Evolutionary conservation across 306 rosid genomes (phyloP), one percentile per base, ranked within the genome.

Genomic region (Vigna trinervia): DNA sequence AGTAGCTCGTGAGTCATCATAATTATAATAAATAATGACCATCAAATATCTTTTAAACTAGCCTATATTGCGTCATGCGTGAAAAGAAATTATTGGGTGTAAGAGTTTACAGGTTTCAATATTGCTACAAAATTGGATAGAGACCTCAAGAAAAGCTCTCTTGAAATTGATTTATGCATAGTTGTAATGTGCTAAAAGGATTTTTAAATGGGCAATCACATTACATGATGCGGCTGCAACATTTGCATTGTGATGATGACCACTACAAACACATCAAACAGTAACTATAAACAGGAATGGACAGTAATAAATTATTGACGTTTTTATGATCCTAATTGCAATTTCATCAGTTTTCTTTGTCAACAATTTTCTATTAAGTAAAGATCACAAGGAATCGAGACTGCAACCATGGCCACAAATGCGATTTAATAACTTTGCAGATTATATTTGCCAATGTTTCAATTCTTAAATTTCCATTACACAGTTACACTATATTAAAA

Each of bases 1-100:
- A 88, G 93, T 92, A 95, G 76, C 62, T 17, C 34, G 67, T 85
- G 97, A 88, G 90, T 90, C 97, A 88, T 82, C 84, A 48, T 65
- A 78, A 46, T 65, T 71, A 69, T 41, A 66, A 69, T 28, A 75
- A 79, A 71, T 74, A 72, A 81, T 69, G 69, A 73, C 77, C 51
- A 72, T 83, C 68, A 74, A 77, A 69, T 74, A 78, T 78, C 90
- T 91, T 87, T 86, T 82, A 82, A 91, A 85, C 94, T 89, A 63
- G 22, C 75, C 47, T 78, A 83, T 88, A 15, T 81, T 85, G 82
- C 95, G 85, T 90, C 93, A 88, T 73, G 75, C 64, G 12, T 76
- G 79, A 84, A 74, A 41, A 83, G 54, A 81, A 81, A 72, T 75
- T 78, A 78, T 79, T 83, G 84, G 83, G 28, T 71, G 30, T 2